Evolutionary conservation across 2,329 filamentous ascomycete genomes (phyloP).

Genomic region (Lasiodiplodia gonubiensis): DNA sequence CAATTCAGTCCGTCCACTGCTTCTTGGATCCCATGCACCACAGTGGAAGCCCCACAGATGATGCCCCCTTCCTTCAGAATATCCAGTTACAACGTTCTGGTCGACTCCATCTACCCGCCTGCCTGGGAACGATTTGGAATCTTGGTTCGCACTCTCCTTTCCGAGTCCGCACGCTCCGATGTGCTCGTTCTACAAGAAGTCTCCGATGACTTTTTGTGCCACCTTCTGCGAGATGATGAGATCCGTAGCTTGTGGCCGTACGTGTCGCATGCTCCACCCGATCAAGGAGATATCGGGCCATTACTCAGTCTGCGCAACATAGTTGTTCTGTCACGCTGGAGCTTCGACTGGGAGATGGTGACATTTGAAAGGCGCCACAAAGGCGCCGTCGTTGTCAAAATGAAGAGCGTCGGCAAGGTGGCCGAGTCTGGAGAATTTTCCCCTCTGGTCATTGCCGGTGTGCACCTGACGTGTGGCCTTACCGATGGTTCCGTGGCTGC

Average conservation of each 20-base stretch:
- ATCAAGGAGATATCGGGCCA: constrained; percentile 58
- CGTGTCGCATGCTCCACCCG: constrained; percentile 63
- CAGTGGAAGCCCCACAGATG: constrained; percentile 11
- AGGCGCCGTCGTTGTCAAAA: constrained; percentile 58
- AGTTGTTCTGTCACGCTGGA: constrained; percentile 63
- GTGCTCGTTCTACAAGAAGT: constrained; percentile 64
- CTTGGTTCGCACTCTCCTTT: constrained; percentile 44
- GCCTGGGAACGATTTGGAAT: constrained; percentile 45
- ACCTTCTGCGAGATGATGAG: constrained; percentile 55
- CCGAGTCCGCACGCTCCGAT: constrained; percentile 42
- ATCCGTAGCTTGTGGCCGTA: constrained; percentile 61
- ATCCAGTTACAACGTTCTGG: constrained; percentile 53
- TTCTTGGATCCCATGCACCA: constrained; percentile 36
- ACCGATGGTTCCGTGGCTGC: constrained; percentile 62
- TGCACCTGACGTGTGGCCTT: constrained; percentile 68
- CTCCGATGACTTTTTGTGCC: constrained; percentile 66
- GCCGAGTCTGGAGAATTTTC: constrained; percentile 35
- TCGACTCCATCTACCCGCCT: constrained; percentile 47
- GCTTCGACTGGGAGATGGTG: constrained; percentile 63
- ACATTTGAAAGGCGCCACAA: constrained; percentile 64
- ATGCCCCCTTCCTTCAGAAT: constrained; percentile 37
- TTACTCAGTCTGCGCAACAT: constrained; percentile 66
- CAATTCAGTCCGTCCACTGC: constrained; percentile 35
- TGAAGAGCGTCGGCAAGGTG: constrained; percentile 45
- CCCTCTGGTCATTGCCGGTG: constrained; percentile 59